A percentile compares a stretch with the other conserved stretches of the same genome.
Evolutionary conservation across 1,139 yeast species (phyloP).

Genomic region (Schizosaccharomyces versatilis): DNA sequence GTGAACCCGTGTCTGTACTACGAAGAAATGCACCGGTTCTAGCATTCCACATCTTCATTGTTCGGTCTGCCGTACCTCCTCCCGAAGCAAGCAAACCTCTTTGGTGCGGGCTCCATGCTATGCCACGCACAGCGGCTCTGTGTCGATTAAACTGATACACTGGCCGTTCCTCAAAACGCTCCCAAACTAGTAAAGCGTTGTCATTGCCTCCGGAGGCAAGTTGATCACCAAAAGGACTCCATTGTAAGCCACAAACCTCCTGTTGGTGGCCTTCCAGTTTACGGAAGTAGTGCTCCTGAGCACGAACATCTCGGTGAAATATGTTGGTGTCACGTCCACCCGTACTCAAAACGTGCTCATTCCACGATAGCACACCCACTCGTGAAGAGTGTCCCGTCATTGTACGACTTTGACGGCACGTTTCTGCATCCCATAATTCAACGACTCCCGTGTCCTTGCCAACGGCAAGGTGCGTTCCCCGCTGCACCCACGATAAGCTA

Average conservation of each 20-base stretch:
- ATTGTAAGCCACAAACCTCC: slow-evolving; percentile 85
- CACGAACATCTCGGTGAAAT: slow-evolving; percentile 75
- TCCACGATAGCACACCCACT: slow-evolving; percentile 72
- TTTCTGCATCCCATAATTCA: slow-evolving; percentile 90
- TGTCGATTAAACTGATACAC: slow-evolving; percentile 59
- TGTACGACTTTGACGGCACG: slow-evolving; percentile 59
- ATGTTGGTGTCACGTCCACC: slow-evolving; percentile 77
- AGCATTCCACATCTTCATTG: slow-evolving; percentile 83
- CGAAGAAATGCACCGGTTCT: slow-evolving; percentile 48
- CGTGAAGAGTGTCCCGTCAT: slow-evolving; percentile 82
- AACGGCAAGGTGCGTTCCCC: slow-evolving; percentile 77
- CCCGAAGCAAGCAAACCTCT: slow-evolving; percentile 85
- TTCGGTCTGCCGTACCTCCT: slow-evolving; percentile 90
- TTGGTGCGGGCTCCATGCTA: slow-evolving; percentile 95
- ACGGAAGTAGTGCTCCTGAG: slow-evolving; percentile 60
- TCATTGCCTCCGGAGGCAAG: slow-evolving; percentile 91
- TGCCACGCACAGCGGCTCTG: slow-evolving; percentile 85
- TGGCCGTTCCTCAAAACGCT: slow-evolving; percentile 52
- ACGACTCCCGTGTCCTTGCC: slow-evolving; percentile 77
- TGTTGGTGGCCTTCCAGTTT: slow-evolving; percentile 60
- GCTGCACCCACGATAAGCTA: slow-evolving; percentile 62
- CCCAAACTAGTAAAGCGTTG: slow-evolving; percentile 69
- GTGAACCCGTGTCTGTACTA: slow-evolving; percentile 84
- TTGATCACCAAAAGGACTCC: slow-evolving; percentile 59
- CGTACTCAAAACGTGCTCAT: slow-evolving; percentile 64